phyloP scores from a whole-genome alignment of 2,329 filamentous ascomycete genomes.

The Ophiostoma montium region DNA sequence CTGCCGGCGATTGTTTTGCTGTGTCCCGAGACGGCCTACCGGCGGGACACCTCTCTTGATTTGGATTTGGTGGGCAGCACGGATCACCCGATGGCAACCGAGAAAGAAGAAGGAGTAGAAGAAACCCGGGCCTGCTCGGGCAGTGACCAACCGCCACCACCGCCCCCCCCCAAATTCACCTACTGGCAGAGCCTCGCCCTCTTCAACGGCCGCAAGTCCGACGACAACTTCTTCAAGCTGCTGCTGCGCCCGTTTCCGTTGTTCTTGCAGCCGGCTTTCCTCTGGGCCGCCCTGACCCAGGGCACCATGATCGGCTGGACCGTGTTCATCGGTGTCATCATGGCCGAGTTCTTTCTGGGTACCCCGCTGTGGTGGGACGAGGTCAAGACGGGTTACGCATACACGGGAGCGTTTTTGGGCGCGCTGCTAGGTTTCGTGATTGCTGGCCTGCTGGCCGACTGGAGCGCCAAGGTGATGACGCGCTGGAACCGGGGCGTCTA shows the following conservation, averaged over 20 bases:
- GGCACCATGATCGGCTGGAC: constrained; percentile 91
- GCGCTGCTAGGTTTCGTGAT: constrained; percentile 64
- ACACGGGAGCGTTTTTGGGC: constrained; percentile 74
- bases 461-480: constrained; percentile 55
- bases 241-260: constrained; percentile 66
- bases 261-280: constrained; percentile 69
- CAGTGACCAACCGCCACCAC: constrained; percentile 4
- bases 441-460: constrained; percentile 62
- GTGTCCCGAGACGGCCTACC: constrained; percentile 74
- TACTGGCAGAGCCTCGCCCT: constrained; percentile 47
- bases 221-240: constrained; percentile 55
- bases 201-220: constrained; percentile 71
- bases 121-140: constrained; percentile 5
- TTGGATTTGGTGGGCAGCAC: constrained; percentile 45
- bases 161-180: constrained; percentile 31
- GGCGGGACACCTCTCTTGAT: constrained; percentile 51
- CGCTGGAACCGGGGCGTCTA: constrained; percentile 66
- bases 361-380: constrained; percentile 72
- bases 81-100: constrained; percentile 11
- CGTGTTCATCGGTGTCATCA: constrained; percentile 74
- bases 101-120: constrained; percentile 10
- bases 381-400: constrained; percentile 71
- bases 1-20: constrained; percentile 62
- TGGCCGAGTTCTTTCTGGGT: constrained; percentile 69
- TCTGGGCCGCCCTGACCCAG: constrained; percentile 70